Evolutionary conservation across 148 eudicot genomes (phyloP), one percentile per base, ranked within the genome.

Genomic region (Rhododendron williamsianum): DNA sequence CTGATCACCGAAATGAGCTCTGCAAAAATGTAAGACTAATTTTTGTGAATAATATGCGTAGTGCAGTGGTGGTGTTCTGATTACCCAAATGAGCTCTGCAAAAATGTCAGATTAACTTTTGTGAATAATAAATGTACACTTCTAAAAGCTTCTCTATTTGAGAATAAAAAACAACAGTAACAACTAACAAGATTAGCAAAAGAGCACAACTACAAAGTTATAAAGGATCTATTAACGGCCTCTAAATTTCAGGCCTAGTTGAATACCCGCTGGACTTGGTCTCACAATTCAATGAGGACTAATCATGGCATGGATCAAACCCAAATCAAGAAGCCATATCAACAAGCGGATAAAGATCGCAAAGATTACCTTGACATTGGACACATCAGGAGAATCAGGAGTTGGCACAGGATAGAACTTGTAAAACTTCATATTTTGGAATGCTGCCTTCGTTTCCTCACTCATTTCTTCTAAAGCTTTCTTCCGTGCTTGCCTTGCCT

Each of bases 401-500:
- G 98, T 63, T 6, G 94, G 43, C 85, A 92, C 94, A 12, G 99
- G 99, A 89, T 97, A 97, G 86, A 92, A 97, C 89, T 97, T 97
- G 93, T 90, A 94, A 81, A 97, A 92, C 88, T 74, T 93, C 87
- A 95, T 97, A 82, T 89, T 92, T 84, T 94, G 82, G 83, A 92
- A 92, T 80, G 98, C 99, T 89, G 93, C 90, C 85, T 85, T 94
- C 65, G 91, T 91, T 65, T 94, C 96, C 69, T 86, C 93, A 76
- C 93, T 94, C 98, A 97, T 92, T 52, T 94, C 98, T 84, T 91
- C 98, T 83, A 87, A 71, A 45, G 95, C 95, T 85, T 92, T 95
- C 86, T 81, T 93, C 82, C 99, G 91, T 71, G 98, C 98, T 89
- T 93, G 94, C 92, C 96, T 92, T 38, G 98, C 98, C 98, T 95